A percentile compares a stretch with the other conserved stretches of the same genome.
Conservation (phyloP, 2,329 filamentous ascomycete species). For the Monilinia aucupariae region DNA sequence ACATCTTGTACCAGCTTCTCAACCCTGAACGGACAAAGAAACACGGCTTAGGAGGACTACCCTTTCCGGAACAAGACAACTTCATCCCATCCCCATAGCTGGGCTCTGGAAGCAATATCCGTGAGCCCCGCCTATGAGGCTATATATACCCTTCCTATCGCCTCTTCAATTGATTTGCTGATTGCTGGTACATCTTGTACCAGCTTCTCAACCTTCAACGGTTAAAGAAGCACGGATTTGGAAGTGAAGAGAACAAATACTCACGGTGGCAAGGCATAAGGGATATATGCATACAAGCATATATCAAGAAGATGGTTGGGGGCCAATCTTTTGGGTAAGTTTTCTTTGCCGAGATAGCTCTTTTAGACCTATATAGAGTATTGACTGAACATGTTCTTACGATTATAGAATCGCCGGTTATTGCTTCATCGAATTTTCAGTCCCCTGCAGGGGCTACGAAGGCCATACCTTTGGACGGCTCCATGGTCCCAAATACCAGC, state of each 20-base stretch:
- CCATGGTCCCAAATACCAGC: neutral
- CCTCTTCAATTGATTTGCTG: conserved; percentile 61
- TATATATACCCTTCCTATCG: conserved; percentile 33
- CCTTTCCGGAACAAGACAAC: too few species aligned
- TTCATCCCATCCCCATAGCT: too few species aligned
- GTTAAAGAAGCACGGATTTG: neutral
- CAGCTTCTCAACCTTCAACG: conserved; percentile 45
- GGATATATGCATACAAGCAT: neutral
- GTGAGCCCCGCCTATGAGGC: conserved; percentile 63
- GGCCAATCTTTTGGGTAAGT: neutral
- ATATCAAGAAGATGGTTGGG: neutral
- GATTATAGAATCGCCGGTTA: neutral
- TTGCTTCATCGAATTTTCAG: neutral
- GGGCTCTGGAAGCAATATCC: too few species aligned
- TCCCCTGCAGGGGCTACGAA: neutral
- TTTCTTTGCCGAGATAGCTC: neutral
- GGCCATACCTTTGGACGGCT: neutral
- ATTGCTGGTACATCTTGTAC: conserved; percentile 72
- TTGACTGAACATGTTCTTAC: neutral
- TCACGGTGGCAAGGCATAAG: neutral
- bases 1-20: too few species aligned
- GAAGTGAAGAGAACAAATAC: too few species aligned
- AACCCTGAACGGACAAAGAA: neutral
- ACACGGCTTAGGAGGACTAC: too few species aligned
- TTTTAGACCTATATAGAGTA: neutral